Evolutionary conservation across 2,329 filamentous ascomycete genomes (phyloP), one percentile per base, ranked within the genome.

Genomic region (Beauveria sp.): DNA sequence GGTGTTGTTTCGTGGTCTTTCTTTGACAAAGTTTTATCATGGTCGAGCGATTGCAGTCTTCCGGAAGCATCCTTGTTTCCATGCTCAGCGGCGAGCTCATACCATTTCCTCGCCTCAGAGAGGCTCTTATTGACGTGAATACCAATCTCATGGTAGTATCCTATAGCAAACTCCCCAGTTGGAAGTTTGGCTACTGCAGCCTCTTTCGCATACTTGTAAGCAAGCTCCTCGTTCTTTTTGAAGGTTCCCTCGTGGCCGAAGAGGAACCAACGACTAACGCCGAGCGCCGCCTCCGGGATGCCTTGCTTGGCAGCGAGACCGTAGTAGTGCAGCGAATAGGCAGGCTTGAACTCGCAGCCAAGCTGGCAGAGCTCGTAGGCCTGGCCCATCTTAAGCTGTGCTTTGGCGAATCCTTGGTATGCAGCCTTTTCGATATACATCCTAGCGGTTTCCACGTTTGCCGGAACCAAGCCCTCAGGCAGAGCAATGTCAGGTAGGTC

Each of bases 191-290:
- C 84, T 55, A 85, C 80, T 9, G 94, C 93, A 12, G 94, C 94
- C 66, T 93, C 85, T 67, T 93, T 85, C 1, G 94, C 94, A 70
- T 96, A 97, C 56, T 86, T 88, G 75, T 90, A 99, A 7, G 94
- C 93, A 54, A 97, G 78, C 71, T 93, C 89, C 74, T 99, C 94
- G 69, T 97, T 97, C 80, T 97, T 97, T 63, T 90, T 84, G 70
- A 99, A 97, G 7, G 96, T 82, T 24, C 88, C 89, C 66, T 97
- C 93, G 66, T 94, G 92, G 3, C 94, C 94, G 69, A 96, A 97
- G 30, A 99, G 81, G 71, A 97, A 99, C 94, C 94, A 99, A 74
- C 96, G 94, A 75, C 93, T 97, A 63, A 99, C 92, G 30, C 93
- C 92, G 75, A 99, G 89, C 63, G 96, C 92, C 0, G 93, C 94